These are phyloP conservation scores for Elsinoe ampelina DNA, from an alignment of 2,329 filamentous ascomycete species.

Conservation along the genomic window DNA sequence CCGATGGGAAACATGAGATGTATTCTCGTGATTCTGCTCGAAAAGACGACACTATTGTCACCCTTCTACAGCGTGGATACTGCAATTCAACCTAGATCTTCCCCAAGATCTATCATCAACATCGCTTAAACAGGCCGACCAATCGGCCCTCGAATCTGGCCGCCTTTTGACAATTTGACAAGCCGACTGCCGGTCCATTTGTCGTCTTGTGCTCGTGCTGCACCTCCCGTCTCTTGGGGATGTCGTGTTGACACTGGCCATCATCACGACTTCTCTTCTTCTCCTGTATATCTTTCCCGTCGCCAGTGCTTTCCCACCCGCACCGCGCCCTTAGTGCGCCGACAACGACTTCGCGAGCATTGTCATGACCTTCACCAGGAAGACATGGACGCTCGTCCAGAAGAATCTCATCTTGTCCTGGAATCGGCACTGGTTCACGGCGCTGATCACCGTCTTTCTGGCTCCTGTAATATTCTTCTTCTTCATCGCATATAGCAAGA, in stretches of 20 bases:
- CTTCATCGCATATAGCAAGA: conserved; percentile 50
- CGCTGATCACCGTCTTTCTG: conserved; percentile 46
- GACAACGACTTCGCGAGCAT: neutral
- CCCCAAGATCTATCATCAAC: neutral
- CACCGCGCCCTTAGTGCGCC: neutral
- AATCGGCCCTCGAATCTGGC: neutral
- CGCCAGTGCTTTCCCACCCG: neutral
- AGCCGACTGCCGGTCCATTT: neutral
- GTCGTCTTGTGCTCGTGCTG: neutral
- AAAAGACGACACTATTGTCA: too few species aligned
- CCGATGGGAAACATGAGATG: too few species aligned
- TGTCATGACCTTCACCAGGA: conserved; percentile 34
- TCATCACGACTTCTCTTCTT: conserved; percentile 3
- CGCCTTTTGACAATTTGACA: neutral
- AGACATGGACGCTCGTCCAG: conserved; percentile 48
- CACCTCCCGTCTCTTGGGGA: too few species aligned
- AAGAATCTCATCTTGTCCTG: conserved; percentile 50
- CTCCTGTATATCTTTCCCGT: neutral
- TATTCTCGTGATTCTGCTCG: too few species aligned
- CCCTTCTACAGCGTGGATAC: neutral
- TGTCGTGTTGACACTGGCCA: neutral
- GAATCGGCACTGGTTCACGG: conserved; percentile 45
- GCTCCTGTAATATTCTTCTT: conserved; percentile 47
- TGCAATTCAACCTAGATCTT: neutral
- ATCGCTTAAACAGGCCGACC: neutral